Evolutionary conservation across 1,284 basidiomycete species (phyloP), one percentile per base, ranked within the genome.

Genomic region (Chalciporus sp.): DNA sequence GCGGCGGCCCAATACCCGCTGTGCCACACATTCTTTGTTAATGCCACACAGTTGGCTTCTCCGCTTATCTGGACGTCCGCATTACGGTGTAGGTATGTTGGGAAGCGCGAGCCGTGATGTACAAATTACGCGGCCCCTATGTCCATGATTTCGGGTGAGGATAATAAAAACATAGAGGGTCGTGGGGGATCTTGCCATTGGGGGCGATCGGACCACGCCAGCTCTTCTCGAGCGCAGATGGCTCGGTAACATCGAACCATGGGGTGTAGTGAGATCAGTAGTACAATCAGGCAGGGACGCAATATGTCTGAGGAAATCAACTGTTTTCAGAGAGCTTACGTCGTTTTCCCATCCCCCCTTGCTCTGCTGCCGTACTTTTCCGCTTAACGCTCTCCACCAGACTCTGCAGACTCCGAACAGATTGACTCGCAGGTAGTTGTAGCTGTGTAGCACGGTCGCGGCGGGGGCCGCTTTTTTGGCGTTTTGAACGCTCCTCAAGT

Each of bases 321-420:
- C 35, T 65, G 29, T 41, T 58, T 46, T 31, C 52, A 37, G 35
- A 37, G 1, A 82, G 47, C 59, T 79, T 86, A 43, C 78, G 77
- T 31, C 87, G 76, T 65, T 89, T 90, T 11, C 81, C 83, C 29
- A 72, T 59, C 4, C 74, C 70, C 16, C 60, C 62, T 4, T 58
- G 60, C 23, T 71, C 67, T 19, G 63, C 57, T 23, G 65, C 62
- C 6, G 66, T 64, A 57, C 80, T 85, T 71, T 91, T 94, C 49
- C 92, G 77, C 75, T 96, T 97, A 35, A 97, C 86, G 58, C 89
- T 91, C 64, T 92, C 87, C 17, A 94, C 90, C 28, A 96, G 74
- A 57, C 74, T 84, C 57, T 82, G 73, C 52, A 95, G 72, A 57
- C 76, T 81, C 55, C 77, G 74, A 41, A 8, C 51, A 6, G 53